phyloP scores from a whole-genome alignment of 2,329 filamentous ascomycete species.

The Whalleya microplaca region DNA sequence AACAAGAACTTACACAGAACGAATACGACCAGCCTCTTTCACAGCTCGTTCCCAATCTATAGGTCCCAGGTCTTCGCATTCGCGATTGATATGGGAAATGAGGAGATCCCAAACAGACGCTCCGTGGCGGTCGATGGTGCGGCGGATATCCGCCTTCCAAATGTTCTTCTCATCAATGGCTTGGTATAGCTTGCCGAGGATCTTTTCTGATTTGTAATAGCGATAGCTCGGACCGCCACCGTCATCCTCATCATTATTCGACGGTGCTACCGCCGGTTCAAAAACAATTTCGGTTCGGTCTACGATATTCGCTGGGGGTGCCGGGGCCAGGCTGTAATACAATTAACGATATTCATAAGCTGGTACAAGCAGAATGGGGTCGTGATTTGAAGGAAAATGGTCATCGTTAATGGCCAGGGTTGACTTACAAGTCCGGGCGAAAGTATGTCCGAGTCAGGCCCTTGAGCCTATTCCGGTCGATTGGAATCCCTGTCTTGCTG shows the following conservation, averaged over 20 bases:
- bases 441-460: slow-evolving; percentile 37
- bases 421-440: slow-evolving; percentile 60
- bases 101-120: slow-evolving; percentile 51
- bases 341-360: slow-evolving; percentile 5
- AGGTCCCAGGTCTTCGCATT: slow-evolving; percentile 35
- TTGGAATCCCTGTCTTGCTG: slow-evolving; percentile 71
- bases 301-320: slow-evolving; percentile 49
- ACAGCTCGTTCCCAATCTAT: slow-evolving; percentile 41
- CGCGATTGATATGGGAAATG: slow-evolving; percentile 31
- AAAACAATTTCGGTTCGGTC: slow-evolving; percentile 49
- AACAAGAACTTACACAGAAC: slow-evolving; percentile 46
- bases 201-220: slow-evolving; percentile 71
- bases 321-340: slow-evolving; percentile 47
- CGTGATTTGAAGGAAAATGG: not conserved
- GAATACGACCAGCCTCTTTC: slow-evolving; percentile 48
- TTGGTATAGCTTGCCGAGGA: slow-evolving; percentile 72
- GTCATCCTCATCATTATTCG: slow-evolving; percentile 49
- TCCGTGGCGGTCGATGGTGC: slow-evolving; percentile 30
- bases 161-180: slow-evolving; percentile 73
- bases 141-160: slow-evolving; percentile 54
- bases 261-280: slow-evolving; percentile 34
- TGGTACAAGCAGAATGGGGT: not conserved
- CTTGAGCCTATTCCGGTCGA: slow-evolving; percentile 51
- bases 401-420: not conserved
- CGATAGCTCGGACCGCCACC: slow-evolving; percentile 48